phyloP scores from a whole-genome alignment of 1,284 basidiomycete genomes.

The Gomphus bonarii region DNA sequence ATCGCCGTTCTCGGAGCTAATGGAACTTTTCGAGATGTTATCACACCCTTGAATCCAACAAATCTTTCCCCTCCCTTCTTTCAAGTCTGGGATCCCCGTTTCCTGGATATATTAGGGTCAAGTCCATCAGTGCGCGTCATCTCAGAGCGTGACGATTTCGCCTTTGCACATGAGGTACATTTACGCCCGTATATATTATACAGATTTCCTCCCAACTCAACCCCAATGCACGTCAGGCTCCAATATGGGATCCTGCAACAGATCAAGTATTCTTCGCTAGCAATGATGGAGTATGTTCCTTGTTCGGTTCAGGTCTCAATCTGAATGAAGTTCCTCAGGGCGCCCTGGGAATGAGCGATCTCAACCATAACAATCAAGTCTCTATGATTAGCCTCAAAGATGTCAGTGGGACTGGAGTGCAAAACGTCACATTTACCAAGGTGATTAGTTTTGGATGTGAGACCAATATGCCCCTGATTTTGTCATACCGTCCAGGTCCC shows the following conservation, averaged over 20 bases:
- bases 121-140: conserved; percentile 48
- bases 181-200: not conserved
- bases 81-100: conserved; percentile 55
- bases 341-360: conserved; percentile 30
- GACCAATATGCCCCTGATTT: not conserved
- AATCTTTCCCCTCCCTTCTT: conserved; percentile 47
- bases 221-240: conserved; percentile 35
- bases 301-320: not conserved
- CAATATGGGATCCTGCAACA: conserved; percentile 47
- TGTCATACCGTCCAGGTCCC: conserved; percentile 15
- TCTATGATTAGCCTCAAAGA: conserved; percentile 27
- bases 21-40: conserved; percentile 21
- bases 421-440: conserved; percentile 46
- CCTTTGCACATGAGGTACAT: conserved; percentile 48
- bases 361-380: conserved; percentile 33
- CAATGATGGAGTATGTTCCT: conserved; percentile 26
- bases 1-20: conserved; percentile 24
- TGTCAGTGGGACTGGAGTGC: conserved; percentile 23
- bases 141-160: conserved; percentile 45
- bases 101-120: conserved; percentile 49
- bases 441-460: conserved; percentile 22
- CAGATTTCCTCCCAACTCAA: not conserved
- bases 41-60: conserved; percentile 29
- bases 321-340: too few relatives aligned
- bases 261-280: conserved; percentile 47